Conservation (phyloP, 148 eudicot species). For the Dianthus caryophyllus region DNA sequence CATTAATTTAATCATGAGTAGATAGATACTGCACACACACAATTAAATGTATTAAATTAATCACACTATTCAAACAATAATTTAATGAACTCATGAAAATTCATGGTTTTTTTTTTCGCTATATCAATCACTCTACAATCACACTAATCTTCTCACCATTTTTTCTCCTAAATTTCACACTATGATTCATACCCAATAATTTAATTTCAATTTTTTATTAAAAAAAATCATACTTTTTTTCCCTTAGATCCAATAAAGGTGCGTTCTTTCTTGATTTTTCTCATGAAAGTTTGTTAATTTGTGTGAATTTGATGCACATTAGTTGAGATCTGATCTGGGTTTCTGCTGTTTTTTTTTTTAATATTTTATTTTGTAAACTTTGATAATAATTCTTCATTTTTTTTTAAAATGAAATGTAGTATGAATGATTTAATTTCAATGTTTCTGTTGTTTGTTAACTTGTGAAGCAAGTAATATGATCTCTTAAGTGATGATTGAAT, state of each 20-base stretch:
- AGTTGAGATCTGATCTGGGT: neutral
- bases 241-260: constrained; percentile 3
- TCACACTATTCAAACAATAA: too few species aligned
- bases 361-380: too few species aligned
- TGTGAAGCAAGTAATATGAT: neutral
- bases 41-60: too few species aligned
- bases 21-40: too few species aligned
- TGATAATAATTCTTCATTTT: too few species aligned
- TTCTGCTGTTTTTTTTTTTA: neutral
- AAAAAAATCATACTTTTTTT: neutral
- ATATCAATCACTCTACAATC: neutral
- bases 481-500: neutral
- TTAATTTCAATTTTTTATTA: neutral
- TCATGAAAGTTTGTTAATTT: neutral
- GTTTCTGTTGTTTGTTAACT: neutral
- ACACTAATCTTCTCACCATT: neutral
- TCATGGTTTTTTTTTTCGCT: neutral
- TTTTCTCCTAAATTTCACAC: neutral
- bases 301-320: neutral
- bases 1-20: too few species aligned
- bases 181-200: neutral
- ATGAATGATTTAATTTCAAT: too few species aligned
- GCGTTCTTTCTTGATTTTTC: neutral
- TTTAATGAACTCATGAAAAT: neutral
- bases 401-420: too few species aligned